Evolutionary conservation across 2,329 filamentous ascomycete species (phyloP).

Genomic region (Cladosporium sp.): DNA sequence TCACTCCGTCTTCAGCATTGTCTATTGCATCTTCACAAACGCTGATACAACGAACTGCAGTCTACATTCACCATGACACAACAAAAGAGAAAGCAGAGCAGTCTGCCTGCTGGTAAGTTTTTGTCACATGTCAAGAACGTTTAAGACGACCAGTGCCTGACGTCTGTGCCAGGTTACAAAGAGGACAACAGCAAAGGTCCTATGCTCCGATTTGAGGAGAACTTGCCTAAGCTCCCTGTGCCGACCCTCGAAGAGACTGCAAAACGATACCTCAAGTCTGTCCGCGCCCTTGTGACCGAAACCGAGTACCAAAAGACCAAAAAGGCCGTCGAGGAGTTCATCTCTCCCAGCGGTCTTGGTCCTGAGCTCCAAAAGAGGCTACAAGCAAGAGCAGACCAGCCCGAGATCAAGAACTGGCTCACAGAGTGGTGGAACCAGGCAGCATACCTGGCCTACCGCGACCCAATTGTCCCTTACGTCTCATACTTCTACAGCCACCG

Average conservation of each 20-base stretch:
- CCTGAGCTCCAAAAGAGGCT: constrained; percentile 84
- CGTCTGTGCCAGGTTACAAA: constrained; percentile 58
- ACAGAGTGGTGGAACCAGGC: constrained; percentile 97
- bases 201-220: constrained; percentile 82
- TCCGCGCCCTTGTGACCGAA: constrained; percentile 68
- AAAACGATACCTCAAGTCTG: constrained; percentile 72
- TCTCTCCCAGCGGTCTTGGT: constrained; percentile 80
- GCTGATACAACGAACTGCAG: constrained; percentile 1
- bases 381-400: constrained; percentile 71
- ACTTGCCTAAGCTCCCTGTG: constrained; percentile 74
- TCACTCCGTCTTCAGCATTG: background rate
- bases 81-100: constrained; percentile 40
- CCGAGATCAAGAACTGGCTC: constrained; percentile 87
- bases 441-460: constrained; percentile 88
- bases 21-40: background rate
- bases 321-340: constrained; percentile 81
- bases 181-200: constrained; percentile 75
- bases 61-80: constrained; percentile 26
- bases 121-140: background rate
- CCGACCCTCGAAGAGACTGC: constrained; percentile 80
- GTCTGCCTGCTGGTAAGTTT: constrained; percentile 43
- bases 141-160: background rate
- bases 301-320: constrained; percentile 68
- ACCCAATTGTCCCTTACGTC: constrained; percentile 95
- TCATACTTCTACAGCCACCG: constrained; percentile 99